These are phyloP conservation scores for Radiomyces spectabilis DNA, from an alignment of 192 early-diverging fungal species.

Conservation along the genomic window DNA sequence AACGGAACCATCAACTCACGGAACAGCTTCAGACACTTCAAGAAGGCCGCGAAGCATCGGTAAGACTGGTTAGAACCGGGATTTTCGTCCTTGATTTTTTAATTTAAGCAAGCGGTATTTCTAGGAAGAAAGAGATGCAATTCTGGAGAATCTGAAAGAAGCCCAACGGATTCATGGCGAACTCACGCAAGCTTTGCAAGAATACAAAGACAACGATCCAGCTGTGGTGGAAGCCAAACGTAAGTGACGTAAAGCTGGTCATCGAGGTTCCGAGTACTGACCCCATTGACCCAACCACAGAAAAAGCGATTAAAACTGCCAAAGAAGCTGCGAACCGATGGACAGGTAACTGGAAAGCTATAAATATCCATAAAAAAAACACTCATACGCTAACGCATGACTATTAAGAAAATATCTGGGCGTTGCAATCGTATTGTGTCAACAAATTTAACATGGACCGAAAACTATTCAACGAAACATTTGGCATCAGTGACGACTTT, in stretches of 20 bases:
- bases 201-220: slow-evolving; percentile 76
- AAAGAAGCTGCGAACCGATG: slow-evolving; percentile 77
- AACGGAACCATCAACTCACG: background rate
- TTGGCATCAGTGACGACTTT: slow-evolving; percentile 66
- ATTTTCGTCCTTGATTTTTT: too few relatives aligned
- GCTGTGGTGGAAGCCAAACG: slow-evolving; percentile 57
- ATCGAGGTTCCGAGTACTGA: too few relatives aligned
- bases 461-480: slow-evolving; percentile 53
- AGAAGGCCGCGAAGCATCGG: slow-evolving; percentile 58
- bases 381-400: background rate
- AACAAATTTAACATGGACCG: slow-evolving; percentile 62
- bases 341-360: slow-evolving; percentile 51
- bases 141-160: slow-evolving; percentile 33
- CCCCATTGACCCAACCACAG: too few relatives aligned
- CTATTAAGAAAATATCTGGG: slow-evolving; percentile 67
- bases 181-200: slow-evolving; percentile 48
- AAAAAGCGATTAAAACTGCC: slow-evolving; percentile 47
- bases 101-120: too few relatives aligned
- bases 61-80: too few relatives aligned
- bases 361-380: background rate
- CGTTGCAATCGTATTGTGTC: slow-evolving; percentile 69
- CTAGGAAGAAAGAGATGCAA: background rate
- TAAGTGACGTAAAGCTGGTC: slow-evolving; percentile 4
- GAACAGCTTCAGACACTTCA: background rate
- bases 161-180: slow-evolving; percentile 31